Evolutionary conservation across 1,284 basidiomycete species (phyloP), one percentile per base, ranked within the genome.

Genomic region (Leccinum solheimii): DNA sequence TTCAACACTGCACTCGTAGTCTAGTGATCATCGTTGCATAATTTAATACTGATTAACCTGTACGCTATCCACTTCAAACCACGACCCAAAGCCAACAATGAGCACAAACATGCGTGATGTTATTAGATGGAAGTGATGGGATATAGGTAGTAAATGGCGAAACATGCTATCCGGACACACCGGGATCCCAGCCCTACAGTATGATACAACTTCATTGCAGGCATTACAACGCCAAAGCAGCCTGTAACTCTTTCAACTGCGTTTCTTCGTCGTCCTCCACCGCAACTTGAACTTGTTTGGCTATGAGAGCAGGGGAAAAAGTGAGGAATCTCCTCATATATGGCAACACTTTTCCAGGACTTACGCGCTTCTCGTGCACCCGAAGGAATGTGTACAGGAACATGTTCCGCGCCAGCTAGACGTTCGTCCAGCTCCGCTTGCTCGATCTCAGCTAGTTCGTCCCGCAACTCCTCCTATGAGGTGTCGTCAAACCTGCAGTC

Each of bases 201-300:
- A 59, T 56, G 49, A 63, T 57, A 58, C 62, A 64, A 60, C 49
- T 21, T 58, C 27, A 57, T 62, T 48, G 11, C 49, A 51, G 59
- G 62, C 57, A 63, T 62, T 80, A 96, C 91, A 96, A 94, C 43
- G 95, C 91, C 72, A 97, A 79, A 62, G 90, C 90, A 19, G 95
- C 96, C 80, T 98, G 97, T 68, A 99, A 81, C 76, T 94, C 88
- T 75, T 86, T 87, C 72, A 99, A 87, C 78, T 98, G 91, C 52
- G 86, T 90, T 68, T 96, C 97, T 76, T 98, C 96, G 81, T 97
- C 94, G 76, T 92, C 93, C 73, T 97, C 94, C 70, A 87, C 88
- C 58, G 81, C 84, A 66, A 75, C 75, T 21, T 48, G 54, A 66
- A 75, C 75, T 21, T 48, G 54, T 68, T 71, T 65, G 48, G 65